Base-by-base conservation (phyloP, 2,329 filamentous ascomycete genomes). In the Neodidymelliopsis sp. region DNA sequence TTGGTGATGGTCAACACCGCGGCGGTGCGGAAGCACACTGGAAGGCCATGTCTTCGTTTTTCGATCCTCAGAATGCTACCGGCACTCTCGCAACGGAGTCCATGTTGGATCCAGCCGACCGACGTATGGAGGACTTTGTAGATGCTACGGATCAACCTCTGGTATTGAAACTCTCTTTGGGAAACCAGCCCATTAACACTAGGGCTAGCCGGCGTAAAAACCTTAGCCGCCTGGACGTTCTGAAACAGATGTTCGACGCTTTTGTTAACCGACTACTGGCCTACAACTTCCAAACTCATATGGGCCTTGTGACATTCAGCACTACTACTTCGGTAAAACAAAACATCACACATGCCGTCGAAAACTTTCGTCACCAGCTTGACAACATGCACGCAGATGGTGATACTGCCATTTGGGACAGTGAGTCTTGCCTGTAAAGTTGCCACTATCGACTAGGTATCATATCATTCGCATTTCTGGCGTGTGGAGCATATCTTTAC, bases 231-330 rank as follows among this genome's bases (percentile, higher is more conserved):
- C 55, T 74, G 8, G 69, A 71, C 29, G 69, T 74, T 3, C 48
- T 71, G 12, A 72, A 74, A 50, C 65, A 74, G 39, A 69, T 74
- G 55, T 75, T 74, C 41, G 64, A 71, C 29, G 64, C 67, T 6
- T 64, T 72, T 45, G 59, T 74, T 51, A 73, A 75, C 41, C 56
- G 71, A 6, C 56, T 70, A 1, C 54, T 74, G n/a, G 73, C 72
- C 2, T 74, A 74, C 45, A 59, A 63, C 28, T 73, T 66, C 53
- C 62, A 67, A 33, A 72, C 67, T 0, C 68, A 74, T 36, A 53
- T 72, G 19, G 72, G 73, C 4, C 57, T 74, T 2, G 56, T 74
- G 15, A 70, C 69, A 2, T 72, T 75, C 48, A 49, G 54, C 11
- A 57, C 69, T 2, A 56, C 43, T 0, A 59, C 65, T 1, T 55